Evolutionary conservation across 2,329 filamentous ascomycete genomes (phyloP).

Genomic region (Fusarium xyrophilum): DNA sequence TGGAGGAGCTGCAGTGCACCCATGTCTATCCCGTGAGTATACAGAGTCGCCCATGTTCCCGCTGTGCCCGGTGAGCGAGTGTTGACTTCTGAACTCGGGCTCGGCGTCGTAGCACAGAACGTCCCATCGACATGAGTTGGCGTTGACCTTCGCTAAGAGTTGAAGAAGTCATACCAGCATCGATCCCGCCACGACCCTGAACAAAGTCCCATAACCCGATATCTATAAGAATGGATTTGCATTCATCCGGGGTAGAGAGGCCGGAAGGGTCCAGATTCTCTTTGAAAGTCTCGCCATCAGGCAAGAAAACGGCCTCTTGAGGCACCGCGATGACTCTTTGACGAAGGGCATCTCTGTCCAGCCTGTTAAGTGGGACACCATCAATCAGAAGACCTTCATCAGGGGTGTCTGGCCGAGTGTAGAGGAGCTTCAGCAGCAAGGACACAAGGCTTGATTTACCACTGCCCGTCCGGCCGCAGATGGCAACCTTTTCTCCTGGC

Average conservation of each 20-base stretch:
- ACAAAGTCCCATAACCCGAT: slow-evolving; percentile 48
- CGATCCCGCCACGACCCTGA: slow-evolving; percentile 45
- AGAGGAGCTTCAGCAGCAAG: slow-evolving; percentile 51
- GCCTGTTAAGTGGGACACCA: slow-evolving; percentile 43
- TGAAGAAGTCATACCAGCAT: slow-evolving; percentile 51
- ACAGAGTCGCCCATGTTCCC: not conserved
- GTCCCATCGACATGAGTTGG: slow-evolving; percentile 68
- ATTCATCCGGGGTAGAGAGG: slow-evolving; percentile 43
- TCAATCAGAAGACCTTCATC: slow-evolving; percentile 50
- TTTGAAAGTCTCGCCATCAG: slow-evolving; percentile 50
- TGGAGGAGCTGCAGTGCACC: not conserved
- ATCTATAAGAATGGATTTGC: slow-evolving; percentile 43
- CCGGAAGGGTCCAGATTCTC: slow-evolving; percentile 53
- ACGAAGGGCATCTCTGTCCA: slow-evolving; percentile 54
- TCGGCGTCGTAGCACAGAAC: slow-evolving; percentile 58
- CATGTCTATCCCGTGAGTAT: not conserved
- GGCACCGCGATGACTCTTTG: slow-evolving; percentile 58
- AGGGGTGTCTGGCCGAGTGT: slow-evolving; percentile 42
- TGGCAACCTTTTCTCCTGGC: slow-evolving; percentile 45
- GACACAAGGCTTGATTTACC: slow-evolving; percentile 55
- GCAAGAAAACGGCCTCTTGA: slow-evolving; percentile 61
- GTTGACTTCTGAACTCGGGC: slow-evolving; percentile 8
- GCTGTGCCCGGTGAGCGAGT: not conserved
- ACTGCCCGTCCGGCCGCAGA: slow-evolving; percentile 50
- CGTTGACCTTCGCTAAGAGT: slow-evolving; percentile 64